phyloP scores from a whole-genome alignment of 768 basidiomycete species.

The Hygrocybe coccinea region DNA sequence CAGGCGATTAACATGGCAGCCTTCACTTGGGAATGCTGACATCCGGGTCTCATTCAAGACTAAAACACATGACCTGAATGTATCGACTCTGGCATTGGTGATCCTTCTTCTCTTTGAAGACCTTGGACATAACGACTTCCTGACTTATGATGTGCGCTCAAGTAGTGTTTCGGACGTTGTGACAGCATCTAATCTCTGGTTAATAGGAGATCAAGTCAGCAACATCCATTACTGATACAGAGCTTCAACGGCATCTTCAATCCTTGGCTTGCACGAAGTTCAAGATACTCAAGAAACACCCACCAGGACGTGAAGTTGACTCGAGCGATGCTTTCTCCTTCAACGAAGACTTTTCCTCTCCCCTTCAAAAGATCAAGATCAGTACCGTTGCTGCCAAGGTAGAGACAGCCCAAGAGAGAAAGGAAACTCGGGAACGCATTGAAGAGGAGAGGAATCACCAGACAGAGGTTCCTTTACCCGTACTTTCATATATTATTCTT shows the following conservation, averaged over 20 bases:
- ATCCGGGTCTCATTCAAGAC: slow-evolving; percentile 77
- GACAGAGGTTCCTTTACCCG: slow-evolving; percentile 62
- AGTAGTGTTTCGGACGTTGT: background rate
- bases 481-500: background rate
- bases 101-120: slow-evolving; percentile 86
- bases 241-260: slow-evolving; percentile 89
- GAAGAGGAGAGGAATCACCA: slow-evolving; percentile 89
- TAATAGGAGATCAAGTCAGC: slow-evolving; percentile 76
- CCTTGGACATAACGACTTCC: slow-evolving; percentile 55
- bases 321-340: slow-evolving; percentile 81
- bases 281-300: slow-evolving; percentile 88
- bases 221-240: slow-evolving; percentile 67
- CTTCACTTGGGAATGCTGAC: slow-evolving; percentile 85
- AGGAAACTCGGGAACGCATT: slow-evolving; percentile 83
- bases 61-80: slow-evolving; percentile 82
- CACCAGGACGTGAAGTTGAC: slow-evolving; percentile 78
- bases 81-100: slow-evolving; percentile 83
- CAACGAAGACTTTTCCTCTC: slow-evolving; percentile 74
- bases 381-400: slow-evolving; percentile 83
- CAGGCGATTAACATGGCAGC: slow-evolving; percentile 87
- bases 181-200: slow-evolving; percentile 2
- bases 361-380: slow-evolving; percentile 89
- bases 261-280: slow-evolving; percentile 93
- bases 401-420: slow-evolving; percentile 80
- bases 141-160: slow-evolving; percentile 68